Percentiles rank a stretch among this genome's conserved stretches.
phyloP scores from a whole-genome alignment of 1,284 basidiomycete species.

The Trametes hirsuta region DNA sequence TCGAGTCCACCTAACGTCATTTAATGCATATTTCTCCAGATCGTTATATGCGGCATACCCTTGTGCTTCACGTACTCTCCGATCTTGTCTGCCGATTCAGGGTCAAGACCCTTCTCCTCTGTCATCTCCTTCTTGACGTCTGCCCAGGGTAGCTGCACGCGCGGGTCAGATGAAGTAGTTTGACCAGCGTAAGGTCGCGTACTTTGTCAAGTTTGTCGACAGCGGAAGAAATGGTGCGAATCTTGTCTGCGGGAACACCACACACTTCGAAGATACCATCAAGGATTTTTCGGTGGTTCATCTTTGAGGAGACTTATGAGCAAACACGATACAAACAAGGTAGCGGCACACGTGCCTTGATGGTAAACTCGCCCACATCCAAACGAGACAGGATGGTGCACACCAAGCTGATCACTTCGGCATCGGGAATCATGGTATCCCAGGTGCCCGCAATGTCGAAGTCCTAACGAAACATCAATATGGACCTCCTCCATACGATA shows the following conservation, averaged over 20 bases:
- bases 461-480: conserved; percentile 61
- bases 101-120: conserved; percentile 89
- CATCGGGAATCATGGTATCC: conserved; percentile 98
- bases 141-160: conserved; percentile 74
- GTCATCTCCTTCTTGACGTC: conserved; percentile 98
- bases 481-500: not conserved
- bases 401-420: conserved; percentile 86
- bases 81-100: conserved; percentile 89
- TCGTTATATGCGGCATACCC: conserved; percentile 50
- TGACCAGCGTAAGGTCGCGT: conserved; percentile 8
- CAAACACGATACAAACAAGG: not conserved
- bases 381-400: conserved; percentile 84
- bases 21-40: not conserved
- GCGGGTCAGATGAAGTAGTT: conserved; percentile 2
- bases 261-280: conserved; percentile 98
- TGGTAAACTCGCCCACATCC: conserved; percentile 90
- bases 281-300: conserved; percentile 97
- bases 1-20: conserved; percentile 66
- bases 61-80: conserved; percentile 97
- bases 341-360: conserved; percentile 70
- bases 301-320: conserved; percentile 42
- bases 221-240: conserved; percentile 92
- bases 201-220: conserved; percentile 99
- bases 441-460: conserved; percentile 95
- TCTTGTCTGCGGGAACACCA: conserved; percentile 92